Percentiles rank a stretch among this genome's conserved stretches.
Conservation (phyloP, 2,329 filamentous ascomycete species). For the Arthroderma sp. region DNA sequence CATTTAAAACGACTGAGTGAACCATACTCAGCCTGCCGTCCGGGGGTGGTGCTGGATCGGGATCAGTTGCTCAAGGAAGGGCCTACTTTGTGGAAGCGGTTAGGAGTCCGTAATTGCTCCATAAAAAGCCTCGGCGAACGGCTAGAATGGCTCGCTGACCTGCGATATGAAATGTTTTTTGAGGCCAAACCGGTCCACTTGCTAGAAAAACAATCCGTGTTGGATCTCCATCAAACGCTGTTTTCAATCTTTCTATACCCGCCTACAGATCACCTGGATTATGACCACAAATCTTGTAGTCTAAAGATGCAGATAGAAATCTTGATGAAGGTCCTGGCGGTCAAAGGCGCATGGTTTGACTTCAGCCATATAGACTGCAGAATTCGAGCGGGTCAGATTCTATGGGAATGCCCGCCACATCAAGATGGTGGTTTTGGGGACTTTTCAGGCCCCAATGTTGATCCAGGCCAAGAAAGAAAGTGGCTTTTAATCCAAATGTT, state of each 20-base stretch:
- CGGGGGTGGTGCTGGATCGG: constrained; percentile 24
- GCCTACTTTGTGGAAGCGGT: constrained; percentile 26
- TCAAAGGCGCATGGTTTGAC: constrained; percentile 34
- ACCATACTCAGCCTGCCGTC: constrained; percentile 24
- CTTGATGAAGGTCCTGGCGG: constrained; percentile 29
- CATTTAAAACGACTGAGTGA: constrained; percentile 11
- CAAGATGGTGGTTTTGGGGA: constrained; percentile 19
- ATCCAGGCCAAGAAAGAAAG: constrained; percentile 32
- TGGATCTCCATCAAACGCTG: constrained; percentile 21
- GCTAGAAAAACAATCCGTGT: constrained; percentile 21
- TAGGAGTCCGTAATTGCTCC: constrained; percentile 28
- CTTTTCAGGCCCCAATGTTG: background rate
- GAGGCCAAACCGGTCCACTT: constrained; percentile 21
- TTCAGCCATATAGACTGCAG: constrained; percentile 36
- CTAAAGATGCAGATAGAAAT: constrained; percentile 35
- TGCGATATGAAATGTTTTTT: constrained; percentile 23
- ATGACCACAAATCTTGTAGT: constrained; percentile 15
- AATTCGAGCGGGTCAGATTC: constrained; percentile 31
- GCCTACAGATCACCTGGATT: constrained; percentile 18
- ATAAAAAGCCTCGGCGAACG: constrained; percentile 22
- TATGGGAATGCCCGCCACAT: constrained; percentile 30
- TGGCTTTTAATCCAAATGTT: constrained; percentile 43
- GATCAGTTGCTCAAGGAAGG: constrained; percentile 25
- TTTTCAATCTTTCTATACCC: constrained; percentile 28
- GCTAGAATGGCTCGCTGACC: constrained; percentile 19